phyloP scores from a whole-genome alignment of 306 rosid species.

The Oxytropis ochrocephala region DNA sequence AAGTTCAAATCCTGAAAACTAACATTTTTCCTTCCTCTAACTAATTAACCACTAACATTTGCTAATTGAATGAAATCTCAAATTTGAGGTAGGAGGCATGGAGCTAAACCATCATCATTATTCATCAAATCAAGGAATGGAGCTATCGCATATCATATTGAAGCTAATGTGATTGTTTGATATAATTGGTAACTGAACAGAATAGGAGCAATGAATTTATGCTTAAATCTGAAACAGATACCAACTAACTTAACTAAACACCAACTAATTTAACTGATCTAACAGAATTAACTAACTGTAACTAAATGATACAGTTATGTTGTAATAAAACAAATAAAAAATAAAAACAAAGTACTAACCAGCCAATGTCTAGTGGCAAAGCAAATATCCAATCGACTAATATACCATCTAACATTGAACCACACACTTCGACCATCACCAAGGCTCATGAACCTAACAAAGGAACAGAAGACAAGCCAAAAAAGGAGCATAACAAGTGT shows the following conservation, averaged over 20 bases:
- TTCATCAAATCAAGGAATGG: not conserved
- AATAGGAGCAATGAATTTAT: not conserved
- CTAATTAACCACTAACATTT: no score
- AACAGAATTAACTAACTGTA: not conserved
- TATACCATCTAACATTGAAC: constrained; percentile 81
- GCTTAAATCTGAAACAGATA: not conserved
- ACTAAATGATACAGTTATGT: not conserved
- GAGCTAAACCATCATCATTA: not conserved
- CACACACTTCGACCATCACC: constrained; percentile 67
- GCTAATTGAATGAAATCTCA: not conserved
- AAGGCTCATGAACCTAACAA: constrained; percentile 56
- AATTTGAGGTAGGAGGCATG: not conserved
- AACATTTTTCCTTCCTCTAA: no score
- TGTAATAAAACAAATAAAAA: not conserved
- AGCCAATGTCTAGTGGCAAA: constrained; percentile 94
- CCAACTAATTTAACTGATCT: not conserved
- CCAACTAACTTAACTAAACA: not conserved
- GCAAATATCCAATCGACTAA: constrained; percentile 83
- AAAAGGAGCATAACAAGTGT: constrained; percentile 67
- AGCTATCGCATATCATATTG: not conserved
- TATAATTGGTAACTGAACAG: not conserved
- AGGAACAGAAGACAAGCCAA: constrained; percentile 67
- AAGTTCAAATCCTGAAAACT: no score
- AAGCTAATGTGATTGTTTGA: not conserved
- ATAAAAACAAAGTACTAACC: constrained; percentile 40